A percentile compares a stretch with the other conserved stretches of the same genome.
phyloP scores from a whole-genome alignment of 306 rosid species.

The Glycine soja region DNA sequence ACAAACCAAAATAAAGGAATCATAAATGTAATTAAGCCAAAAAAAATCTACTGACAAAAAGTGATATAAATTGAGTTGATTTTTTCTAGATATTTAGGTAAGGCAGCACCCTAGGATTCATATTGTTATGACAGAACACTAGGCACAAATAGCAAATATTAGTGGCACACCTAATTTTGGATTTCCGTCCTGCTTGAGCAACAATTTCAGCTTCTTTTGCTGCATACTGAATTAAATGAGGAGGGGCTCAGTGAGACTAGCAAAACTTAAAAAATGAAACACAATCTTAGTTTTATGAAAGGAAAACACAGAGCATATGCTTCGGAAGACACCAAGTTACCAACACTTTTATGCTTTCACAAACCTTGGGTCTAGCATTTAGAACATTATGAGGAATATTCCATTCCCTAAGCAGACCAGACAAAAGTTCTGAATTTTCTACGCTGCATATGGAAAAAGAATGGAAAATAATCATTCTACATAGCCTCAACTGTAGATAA shows the following conservation, averaged over 20 bases:
- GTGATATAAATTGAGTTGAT: conserved; percentile 27
- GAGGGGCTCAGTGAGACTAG: conserved; percentile 12
- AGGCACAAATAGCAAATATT: conserved; percentile 41
- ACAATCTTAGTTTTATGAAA: conserved; percentile 18
- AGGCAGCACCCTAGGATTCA: conserved; percentile 13
- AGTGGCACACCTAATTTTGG: too few species aligned
- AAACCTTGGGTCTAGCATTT: conserved; percentile 95
- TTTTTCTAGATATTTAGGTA: conserved; percentile 24
- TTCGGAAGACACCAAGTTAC: conserved; percentile 5
- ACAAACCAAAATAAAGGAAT: neutral
- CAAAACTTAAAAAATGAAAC: conserved; percentile 20
- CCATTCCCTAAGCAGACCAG: conserved; percentile 81
- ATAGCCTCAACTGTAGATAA: conserved; percentile 15
- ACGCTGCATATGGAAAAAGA: conserved; percentile 69
- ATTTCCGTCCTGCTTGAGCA: conserved; percentile 97
- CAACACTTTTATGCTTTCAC: conserved; percentile 45
- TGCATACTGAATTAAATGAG: conserved; percentile 72
- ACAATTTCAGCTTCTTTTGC: conserved; percentile 95
- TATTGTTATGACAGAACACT: conserved; percentile 25
- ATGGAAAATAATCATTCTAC: conserved; percentile 38
- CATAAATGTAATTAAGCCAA: neutral
- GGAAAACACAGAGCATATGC: conserved; percentile 31
- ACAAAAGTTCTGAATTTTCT: conserved; percentile 89
- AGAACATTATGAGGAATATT: conserved; percentile 91
- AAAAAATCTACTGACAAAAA: conserved; percentile 38